phyloP scores from a whole-genome alignment of 208 protist genomes.

The Leishmania turanica region DNA sequence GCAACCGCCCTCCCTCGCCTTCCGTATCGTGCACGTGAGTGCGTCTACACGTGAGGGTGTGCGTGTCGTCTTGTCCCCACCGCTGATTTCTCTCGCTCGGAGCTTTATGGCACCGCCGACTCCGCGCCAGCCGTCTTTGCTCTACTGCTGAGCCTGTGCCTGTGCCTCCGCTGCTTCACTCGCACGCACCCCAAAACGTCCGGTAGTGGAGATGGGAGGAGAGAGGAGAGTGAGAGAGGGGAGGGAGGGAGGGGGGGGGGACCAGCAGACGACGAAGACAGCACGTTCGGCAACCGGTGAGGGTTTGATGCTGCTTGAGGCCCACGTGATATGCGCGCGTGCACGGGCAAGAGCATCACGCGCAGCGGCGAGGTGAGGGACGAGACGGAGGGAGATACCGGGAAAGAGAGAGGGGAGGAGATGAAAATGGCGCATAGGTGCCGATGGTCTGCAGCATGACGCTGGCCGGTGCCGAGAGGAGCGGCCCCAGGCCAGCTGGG shows the following conservation, averaged over 20 bases:
- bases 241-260: background rate
- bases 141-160: background rate
- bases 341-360: background rate
- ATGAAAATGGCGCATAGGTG: background rate
- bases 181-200: background rate
- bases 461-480: too few species aligned
- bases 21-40: background rate
- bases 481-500: background rate
- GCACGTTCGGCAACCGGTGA: background rate
- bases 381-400: background rate
- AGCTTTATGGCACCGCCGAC: background rate
- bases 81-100: background rate
- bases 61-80: background rate
- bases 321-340: background rate
- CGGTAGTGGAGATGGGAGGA: background rate
- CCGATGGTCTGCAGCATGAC: background rate
- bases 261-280: background rate
- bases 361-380: background rate
- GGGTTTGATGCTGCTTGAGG: background rate
- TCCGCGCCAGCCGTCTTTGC: background rate
- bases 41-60: background rate
- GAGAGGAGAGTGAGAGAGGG: background rate
- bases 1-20: background rate
- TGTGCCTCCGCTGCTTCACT: background rate
- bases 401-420: background rate